Conservation (phyloP, 2,329 filamentous ascomycete genomes). For the Sporothrix mexicana region DNA sequence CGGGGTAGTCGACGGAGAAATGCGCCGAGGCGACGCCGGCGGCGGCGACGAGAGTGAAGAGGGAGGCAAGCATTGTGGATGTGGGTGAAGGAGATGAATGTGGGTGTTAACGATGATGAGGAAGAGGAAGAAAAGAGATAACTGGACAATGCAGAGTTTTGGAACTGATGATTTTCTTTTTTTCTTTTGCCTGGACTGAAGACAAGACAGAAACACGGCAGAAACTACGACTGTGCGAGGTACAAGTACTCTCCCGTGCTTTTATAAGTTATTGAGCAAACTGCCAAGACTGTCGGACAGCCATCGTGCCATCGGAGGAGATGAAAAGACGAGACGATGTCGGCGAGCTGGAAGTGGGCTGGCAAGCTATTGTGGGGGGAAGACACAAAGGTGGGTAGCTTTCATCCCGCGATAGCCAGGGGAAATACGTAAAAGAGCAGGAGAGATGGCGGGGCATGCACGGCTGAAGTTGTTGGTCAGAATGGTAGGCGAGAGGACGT, state of each 20-base stretch:
- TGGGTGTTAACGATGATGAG: background rate
- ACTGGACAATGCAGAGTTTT: background rate
- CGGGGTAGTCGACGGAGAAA: conserved; percentile 55
- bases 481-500: too few species aligned
- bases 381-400: conserved; percentile 5
- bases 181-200: too few species aligned
- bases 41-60: conserved; percentile 46
- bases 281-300: background rate
- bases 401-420: conserved; percentile 18
- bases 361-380: background rate
- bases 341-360: background rate
- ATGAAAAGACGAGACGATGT: background rate
- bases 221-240: background rate
- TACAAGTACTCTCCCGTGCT: too few species aligned
- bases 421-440: conserved; percentile 6
- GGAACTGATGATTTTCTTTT: too few species aligned
- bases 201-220: conserved; percentile 1
- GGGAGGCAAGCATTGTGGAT: conserved; percentile 41
- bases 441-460: background rate
- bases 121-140: background rate
- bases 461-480: background rate
- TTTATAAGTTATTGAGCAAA: conserved; percentile 5
- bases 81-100: background rate
- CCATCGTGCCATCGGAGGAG: background rate
- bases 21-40: conserved; percentile 53